Evolutionary conservation across 345 rosid species (phyloP).

Genomic region (Arabis alpina): DNA sequence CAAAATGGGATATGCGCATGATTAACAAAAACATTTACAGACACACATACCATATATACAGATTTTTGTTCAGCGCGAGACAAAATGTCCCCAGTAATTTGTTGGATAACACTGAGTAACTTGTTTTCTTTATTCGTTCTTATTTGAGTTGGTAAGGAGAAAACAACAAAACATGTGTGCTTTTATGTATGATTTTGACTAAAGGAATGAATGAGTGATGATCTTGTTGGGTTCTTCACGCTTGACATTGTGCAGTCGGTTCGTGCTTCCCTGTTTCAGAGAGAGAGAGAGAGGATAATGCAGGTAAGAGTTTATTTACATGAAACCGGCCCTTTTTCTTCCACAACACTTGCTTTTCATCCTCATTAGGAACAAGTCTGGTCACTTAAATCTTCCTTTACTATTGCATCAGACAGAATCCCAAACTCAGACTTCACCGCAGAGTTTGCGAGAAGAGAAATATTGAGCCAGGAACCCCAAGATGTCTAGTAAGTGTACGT

Average conservation of each 20-base stretch:
- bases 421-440: slow-evolving; percentile 18
- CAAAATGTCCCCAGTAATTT: too few species aligned
- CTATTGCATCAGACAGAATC: background rate
- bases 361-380: slow-evolving; percentile 3
- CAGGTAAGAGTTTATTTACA: slow-evolving; percentile 14
- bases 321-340: slow-evolving; percentile 6
- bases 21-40: too few species aligned
- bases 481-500: slow-evolving; percentile 1
- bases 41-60: too few species aligned
- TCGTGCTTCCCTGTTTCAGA: slow-evolving; percentile 36
- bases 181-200: slow-evolving; percentile 11
- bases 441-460: background rate
- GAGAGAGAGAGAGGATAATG: slow-evolving; percentile 21
- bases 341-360: slow-evolving; percentile 7
- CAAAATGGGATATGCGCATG: too few species aligned
- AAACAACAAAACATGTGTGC: slow-evolving; percentile 33
- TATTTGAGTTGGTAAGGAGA: slow-evolving; percentile 17
- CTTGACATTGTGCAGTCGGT: slow-evolving; percentile 26
- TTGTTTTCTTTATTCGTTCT: background rate
- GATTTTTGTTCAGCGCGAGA: too few species aligned
- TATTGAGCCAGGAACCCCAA: background rate
- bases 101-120: too few species aligned
- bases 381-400: slow-evolving; percentile 10
- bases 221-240: slow-evolving; percentile 25
- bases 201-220: background rate